Conservation (phyloP, 495 filamentous ascomycete species). For the Penicillium egyptiacum region DNA sequence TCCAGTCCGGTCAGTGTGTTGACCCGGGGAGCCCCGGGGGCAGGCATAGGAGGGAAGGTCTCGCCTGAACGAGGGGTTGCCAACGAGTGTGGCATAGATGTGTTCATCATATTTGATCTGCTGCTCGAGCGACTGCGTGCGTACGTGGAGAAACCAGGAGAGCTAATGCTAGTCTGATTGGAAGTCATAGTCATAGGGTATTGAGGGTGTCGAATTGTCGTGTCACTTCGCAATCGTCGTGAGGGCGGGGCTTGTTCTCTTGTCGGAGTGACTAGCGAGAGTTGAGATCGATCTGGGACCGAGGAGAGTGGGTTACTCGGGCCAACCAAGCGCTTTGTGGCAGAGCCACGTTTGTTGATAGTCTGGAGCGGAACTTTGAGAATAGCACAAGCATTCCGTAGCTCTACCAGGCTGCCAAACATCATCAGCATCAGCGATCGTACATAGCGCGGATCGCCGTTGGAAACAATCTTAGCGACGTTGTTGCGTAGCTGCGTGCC, state of each 20-base stretch:
- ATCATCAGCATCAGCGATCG: conserved; percentile 77
- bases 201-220: conserved; percentile 59
- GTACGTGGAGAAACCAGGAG: conserved; percentile 37
- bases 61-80: conserved; percentile 77
- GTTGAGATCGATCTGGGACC: conserved; percentile 40
- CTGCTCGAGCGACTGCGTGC: conserved; percentile 54
- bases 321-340: conserved; percentile 30
- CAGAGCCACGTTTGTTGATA: conserved; percentile 22
- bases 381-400: conserved; percentile 56
- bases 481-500: conserved; percentile 67
- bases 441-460: conserved; percentile 75
- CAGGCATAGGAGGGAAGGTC: conserved; percentile 64
- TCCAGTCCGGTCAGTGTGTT: conserved; percentile 56
- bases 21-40: conserved; percentile 38
- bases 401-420: conserved; percentile 77
- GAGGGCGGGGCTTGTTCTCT: conserved; percentile 51
- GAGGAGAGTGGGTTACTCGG: conserved; percentile 21
- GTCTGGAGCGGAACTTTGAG: conserved; percentile 36
- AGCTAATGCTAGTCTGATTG: conserved; percentile 33
- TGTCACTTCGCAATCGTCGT: conserved; percentile 60
- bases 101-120: conserved; percentile 48
- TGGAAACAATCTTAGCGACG: conserved; percentile 66
- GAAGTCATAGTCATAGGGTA: conserved; percentile 28
- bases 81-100: conserved; percentile 47
- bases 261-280: conserved; percentile 59